Conservation (phyloP, 192 early-diverging fungal genomes). For the Backusella australiensis region DNA sequence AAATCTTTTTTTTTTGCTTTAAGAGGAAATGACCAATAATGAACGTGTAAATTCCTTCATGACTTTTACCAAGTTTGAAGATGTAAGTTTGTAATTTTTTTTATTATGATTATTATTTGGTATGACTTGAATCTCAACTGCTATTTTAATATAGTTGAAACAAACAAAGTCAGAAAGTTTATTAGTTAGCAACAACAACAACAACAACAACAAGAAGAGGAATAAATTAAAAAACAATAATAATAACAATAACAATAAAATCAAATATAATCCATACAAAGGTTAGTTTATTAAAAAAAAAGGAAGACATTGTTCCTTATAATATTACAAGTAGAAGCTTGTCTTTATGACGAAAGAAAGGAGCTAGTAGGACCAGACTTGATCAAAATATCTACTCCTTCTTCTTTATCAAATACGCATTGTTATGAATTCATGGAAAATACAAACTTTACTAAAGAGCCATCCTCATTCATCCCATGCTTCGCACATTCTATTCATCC, state of each 20-base stretch:
- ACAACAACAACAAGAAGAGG: neutral
- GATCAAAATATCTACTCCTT: neutral
- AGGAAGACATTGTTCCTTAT: neutral
- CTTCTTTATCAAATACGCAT: neutral
- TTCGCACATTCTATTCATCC: neutral
- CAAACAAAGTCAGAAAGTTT: slow-evolving; percentile 6
- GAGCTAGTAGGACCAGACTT: neutral
- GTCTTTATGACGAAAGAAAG: slow-evolving; percentile 8
- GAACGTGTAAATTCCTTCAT: slow-evolving; percentile 2
- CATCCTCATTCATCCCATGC: neutral
- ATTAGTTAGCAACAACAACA: neutral
- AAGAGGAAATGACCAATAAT: slow-evolving; percentile 1
- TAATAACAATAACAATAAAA: neutral
- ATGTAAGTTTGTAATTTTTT: neutral
- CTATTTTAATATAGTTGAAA: slow-evolving; percentile 8
- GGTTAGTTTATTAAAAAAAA: slow-evolving; percentile 2
- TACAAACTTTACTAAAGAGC: neutral
- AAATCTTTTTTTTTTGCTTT: neutral
- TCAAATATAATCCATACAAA: slow-evolving; percentile 1
- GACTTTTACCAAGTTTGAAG: slow-evolving; percentile 5
- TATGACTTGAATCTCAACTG: slow-evolving; percentile 8
- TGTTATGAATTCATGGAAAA: neutral
- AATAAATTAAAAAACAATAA: slow-evolving; percentile 9
- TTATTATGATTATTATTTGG: neutral
- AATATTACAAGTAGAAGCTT: neutral